Conservation (phyloP, 1,284 basidiomycete species). For the Pterulicium gracile region DNA sequence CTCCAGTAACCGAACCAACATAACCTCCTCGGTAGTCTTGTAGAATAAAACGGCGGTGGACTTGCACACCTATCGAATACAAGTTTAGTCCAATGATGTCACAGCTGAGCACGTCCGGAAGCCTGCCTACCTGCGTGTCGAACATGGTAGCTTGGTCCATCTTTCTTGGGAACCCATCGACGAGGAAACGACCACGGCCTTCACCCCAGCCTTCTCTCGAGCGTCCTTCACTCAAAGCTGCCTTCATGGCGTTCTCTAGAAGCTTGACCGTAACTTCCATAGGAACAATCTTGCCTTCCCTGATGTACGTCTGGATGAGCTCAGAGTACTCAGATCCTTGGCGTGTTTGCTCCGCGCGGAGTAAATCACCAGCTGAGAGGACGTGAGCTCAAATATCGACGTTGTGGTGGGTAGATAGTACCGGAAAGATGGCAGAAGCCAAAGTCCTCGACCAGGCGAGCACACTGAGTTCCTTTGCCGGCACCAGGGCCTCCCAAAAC, state of each 20-base stretch:
- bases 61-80: slow-evolving; percentile 58
- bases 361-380: slow-evolving; percentile 81
- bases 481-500: slow-evolving; percentile 97
- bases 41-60: slow-evolving; percentile 83
- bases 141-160: slow-evolving; percentile 97
- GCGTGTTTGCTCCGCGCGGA: slow-evolving; percentile 89
- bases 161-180: slow-evolving; percentile 97
- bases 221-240: slow-evolving; percentile 38
- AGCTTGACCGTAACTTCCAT: slow-evolving; percentile 97
- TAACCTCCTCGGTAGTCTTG: slow-evolving; percentile 82
- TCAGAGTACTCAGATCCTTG: slow-evolving; percentile 79
- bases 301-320: slow-evolving; percentile 85
- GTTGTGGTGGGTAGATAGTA: slow-evolving; percentile 19
- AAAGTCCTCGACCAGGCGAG: slow-evolving; percentile 79
- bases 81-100: slow-evolving; percentile 5
- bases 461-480: slow-evolving; percentile 97
- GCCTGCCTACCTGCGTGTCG: slow-evolving; percentile 65
- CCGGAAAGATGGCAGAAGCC: slow-evolving; percentile 93
- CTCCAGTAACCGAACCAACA: slow-evolving; percentile 80
- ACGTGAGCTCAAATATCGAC: slow-evolving; percentile 3
- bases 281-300: slow-evolving; percentile 91
- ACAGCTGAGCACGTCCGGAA: background rate
- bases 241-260: slow-evolving; percentile 86
- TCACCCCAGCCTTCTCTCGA: slow-evolving; percentile 54
- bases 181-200: slow-evolving; percentile 80